Evolutionary conservation across 1,284 basidiomycete genomes (phyloP), one percentile per base, ranked within the genome.

Genomic region (Rhodofomes roseus): DNA sequence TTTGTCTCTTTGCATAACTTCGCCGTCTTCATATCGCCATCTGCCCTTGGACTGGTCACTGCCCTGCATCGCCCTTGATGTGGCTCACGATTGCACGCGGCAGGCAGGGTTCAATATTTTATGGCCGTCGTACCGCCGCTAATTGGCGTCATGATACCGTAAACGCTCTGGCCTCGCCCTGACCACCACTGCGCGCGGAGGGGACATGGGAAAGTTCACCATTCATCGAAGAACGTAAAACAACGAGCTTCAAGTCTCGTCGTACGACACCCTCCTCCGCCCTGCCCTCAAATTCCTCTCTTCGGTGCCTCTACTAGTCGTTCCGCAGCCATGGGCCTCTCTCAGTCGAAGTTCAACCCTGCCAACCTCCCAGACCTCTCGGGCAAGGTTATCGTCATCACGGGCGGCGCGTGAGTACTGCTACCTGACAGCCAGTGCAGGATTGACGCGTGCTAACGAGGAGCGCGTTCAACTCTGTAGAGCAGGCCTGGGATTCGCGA

Each of bases 401-500:
- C 76, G 0, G 77, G 76, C 34, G 76, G 69, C 62, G 77, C 77
- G 75, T 77, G 54, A 56, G 74, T 69, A 2, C 6, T 34, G 34
- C n/a, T 16, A 1, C 16, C 25, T 48, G 14, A 23, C n/a, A 44
- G 41, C 9, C 22, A 22, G 12, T 39, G 7, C 37, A 39, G 11
- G 12, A 14, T n/a, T 41, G 55, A 2, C 23, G 34, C n/a, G 9
- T 18, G 2, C 61, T 9, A 70, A 70, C 51, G 66, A 70, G 74
- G 66, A 70, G 74, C 25, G 43, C 23, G 43, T 44, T 8, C 23
- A 18, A 63, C 71, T 34, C 70, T 43, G 43, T 48, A 71, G 66
- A 55, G 73, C 74, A 12, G 77, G 78, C 1, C 74, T 81, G 23
- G 80, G 79, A 0, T 77, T 72, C 56, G 66, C 73, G 0, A 77